phyloP scores from a whole-genome alignment of 805 yeast species.

The Tetrapisispora namnaoensis region DNA sequence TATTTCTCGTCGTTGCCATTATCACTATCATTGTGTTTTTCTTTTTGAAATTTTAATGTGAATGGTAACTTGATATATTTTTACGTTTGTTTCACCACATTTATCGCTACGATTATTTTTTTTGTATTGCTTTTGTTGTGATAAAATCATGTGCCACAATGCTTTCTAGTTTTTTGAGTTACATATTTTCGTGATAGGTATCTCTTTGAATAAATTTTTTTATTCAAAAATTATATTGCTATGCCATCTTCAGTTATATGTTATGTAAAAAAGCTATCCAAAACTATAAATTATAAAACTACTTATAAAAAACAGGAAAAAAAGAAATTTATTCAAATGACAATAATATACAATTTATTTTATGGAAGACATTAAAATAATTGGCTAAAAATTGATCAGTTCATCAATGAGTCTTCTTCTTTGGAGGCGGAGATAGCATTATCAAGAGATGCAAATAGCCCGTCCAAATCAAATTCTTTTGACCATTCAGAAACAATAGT shows the following conservation, averaged over 20 bases:
- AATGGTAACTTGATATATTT: no score
- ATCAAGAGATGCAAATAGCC: slow-evolving; percentile 45
- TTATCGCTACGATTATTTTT: no score
- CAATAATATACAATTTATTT: not conserved
- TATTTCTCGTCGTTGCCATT: not conserved
- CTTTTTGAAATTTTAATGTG: no score
- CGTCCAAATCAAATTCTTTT: slow-evolving; percentile 86
- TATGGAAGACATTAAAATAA: not conserved
- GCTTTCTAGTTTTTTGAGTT: no score
- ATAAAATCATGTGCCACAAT: not conserved
- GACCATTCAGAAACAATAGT: slow-evolving; percentile 87
- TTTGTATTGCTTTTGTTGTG: not conserved
- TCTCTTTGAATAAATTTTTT: no score
- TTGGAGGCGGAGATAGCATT: slow-evolving; percentile 22
- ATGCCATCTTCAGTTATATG: not conserved
- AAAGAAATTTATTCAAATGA: not conserved
- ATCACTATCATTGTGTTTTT: not conserved
- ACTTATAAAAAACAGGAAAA: not conserved
- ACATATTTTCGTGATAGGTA: no score
- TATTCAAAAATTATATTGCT: not conserved
- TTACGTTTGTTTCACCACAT: no score
- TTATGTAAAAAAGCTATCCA: no score
- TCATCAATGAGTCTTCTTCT: slow-evolving; percentile 12
- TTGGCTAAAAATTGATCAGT: slow-evolving; percentile 1
- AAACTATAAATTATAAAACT: not conserved